Percentiles rank a stretch among this genome's conserved stretches.
Evolutionary conservation across 2,329 filamentous ascomycete genomes (phyloP).

Genomic region (Didymella lethalis): DNA sequence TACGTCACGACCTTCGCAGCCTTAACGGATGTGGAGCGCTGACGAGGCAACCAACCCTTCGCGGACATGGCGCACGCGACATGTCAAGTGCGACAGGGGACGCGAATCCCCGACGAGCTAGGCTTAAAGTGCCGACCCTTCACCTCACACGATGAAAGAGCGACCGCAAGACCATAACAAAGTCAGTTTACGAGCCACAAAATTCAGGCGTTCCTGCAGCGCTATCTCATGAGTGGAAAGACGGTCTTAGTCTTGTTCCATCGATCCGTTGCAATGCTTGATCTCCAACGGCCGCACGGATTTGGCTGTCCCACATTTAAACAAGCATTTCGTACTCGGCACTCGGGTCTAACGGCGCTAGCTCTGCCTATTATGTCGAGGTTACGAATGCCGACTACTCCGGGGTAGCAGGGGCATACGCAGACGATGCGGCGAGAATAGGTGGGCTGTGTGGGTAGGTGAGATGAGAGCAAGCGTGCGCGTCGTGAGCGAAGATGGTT

Average conservation of each 20-base stretch:
- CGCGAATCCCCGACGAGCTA: slow-evolving; percentile 14
- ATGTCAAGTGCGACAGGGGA: slow-evolving; percentile 7
- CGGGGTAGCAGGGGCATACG: slow-evolving; percentile 18
- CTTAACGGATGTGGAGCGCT: slow-evolving; percentile 11
- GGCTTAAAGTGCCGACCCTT: slow-evolving; percentile 3
- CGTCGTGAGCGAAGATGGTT: slow-evolving; percentile 9
- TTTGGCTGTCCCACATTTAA: slow-evolving; percentile 24
- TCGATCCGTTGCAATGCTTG: slow-evolving; percentile 26
- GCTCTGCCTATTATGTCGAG: slow-evolving; percentile 6
- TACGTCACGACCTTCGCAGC: slow-evolving; percentile 16
- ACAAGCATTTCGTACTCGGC: slow-evolving; percentile 22
- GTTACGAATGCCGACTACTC: slow-evolving; percentile 16
- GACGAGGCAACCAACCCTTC: slow-evolving; percentile 19
- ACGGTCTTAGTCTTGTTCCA: slow-evolving; percentile 17
- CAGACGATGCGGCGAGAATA: slow-evolving; percentile 4
- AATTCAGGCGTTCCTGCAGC: slow-evolving; percentile 4
- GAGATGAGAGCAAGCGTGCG: slow-evolving; percentile 14
- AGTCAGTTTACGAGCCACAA: neutral
- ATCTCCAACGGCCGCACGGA: slow-evolving; percentile 26
- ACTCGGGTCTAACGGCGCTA: slow-evolving; percentile 18
- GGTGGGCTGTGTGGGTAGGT: slow-evolving; percentile 15
- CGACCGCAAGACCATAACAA: neutral
- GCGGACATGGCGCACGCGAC: slow-evolving; percentile 17
- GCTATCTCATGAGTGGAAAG: slow-evolving; percentile 4
- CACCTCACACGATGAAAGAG: neutral